Conservation (phyloP, 2,329 filamentous ascomycete species). For the Periconia sp. region DNA sequence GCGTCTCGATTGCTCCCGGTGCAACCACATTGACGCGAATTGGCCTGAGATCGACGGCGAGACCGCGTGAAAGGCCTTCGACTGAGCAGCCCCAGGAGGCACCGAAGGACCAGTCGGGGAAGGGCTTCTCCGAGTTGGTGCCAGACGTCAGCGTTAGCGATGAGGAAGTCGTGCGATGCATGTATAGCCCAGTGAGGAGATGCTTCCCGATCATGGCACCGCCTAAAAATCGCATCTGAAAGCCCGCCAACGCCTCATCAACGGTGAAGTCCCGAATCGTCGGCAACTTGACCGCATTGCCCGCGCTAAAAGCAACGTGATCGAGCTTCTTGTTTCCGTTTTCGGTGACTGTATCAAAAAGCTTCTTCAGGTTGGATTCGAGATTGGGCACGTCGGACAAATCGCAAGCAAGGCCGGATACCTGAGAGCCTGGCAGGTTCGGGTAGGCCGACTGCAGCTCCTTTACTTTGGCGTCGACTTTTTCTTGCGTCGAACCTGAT, state of each 20-base stretch:
- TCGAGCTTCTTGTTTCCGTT: constrained; percentile 36
- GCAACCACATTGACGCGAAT: constrained; percentile 51
- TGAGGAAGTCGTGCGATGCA: constrained; percentile 31
- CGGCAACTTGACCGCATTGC: constrained; percentile 22
- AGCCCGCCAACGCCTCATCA: constrained; percentile 20
- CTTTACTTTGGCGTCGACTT: constrained; percentile 57
- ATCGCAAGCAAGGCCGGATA: constrained; percentile 36
- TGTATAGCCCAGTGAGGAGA: constrained; percentile 39
- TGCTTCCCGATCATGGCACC: constrained; percentile 50
- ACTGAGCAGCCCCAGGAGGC: constrained; percentile 29
- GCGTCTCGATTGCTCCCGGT: constrained; percentile 51
- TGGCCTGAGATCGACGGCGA: constrained; percentile 52
- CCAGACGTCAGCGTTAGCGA: constrained; percentile 52
- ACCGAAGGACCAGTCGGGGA: constrained; percentile 38
- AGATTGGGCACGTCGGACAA: constrained; percentile 32
- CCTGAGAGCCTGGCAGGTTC: constrained; percentile 13
- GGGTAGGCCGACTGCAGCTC: constrained; percentile 53
- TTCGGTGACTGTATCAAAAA: constrained; percentile 36
- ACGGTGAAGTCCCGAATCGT: constrained; percentile 35
- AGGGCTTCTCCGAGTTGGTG: constrained; percentile 41
- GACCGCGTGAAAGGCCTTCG: constrained; percentile 43
- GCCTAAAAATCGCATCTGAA: constrained; percentile 44
- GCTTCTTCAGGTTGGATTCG: constrained; percentile 30
- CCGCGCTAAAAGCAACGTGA: constrained; percentile 40
- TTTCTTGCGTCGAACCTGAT: constrained; percentile 61